Conservation (phyloP, 495 filamentous ascomycete species). For the Coniosporium apollinis region DNA sequence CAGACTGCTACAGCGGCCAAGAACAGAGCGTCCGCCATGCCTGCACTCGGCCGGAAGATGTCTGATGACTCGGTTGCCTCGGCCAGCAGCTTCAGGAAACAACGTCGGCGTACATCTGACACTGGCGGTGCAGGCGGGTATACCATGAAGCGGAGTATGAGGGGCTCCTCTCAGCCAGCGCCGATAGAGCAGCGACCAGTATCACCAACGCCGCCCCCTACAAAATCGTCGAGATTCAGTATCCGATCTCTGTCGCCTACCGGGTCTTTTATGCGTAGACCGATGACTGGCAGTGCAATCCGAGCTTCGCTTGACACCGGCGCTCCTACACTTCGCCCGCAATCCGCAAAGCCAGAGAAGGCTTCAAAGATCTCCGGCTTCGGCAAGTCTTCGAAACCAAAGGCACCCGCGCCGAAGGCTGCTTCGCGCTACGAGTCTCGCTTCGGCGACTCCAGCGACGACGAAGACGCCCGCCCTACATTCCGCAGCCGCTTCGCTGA, state of each 20-base stretch:
- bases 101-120: constrained; percentile 22
- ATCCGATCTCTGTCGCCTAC: constrained; percentile 28
- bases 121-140: constrained; percentile 20
- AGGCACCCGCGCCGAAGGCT: constrained; percentile 14
- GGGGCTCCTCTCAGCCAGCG: constrained; percentile 19
- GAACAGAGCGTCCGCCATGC: constrained; percentile 7
- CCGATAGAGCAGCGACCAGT: constrained; percentile 17
- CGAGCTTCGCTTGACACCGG: constrained; percentile 9
- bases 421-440: constrained; percentile 30
- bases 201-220: constrained; percentile 17
- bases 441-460: constrained; percentile 57
- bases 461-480: constrained; percentile 26
- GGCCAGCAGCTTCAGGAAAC: constrained; percentile 41
- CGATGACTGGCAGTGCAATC: background rate
- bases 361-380: constrained; percentile 32
- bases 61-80: constrained; percentile 40
- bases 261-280: constrained; percentile 10
- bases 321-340: constrained; percentile 10
- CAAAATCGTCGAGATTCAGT: constrained; percentile 22
- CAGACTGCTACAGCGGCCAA: constrained; percentile 4
- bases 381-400: constrained; percentile 28
- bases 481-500: constrained; percentile 66
- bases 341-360: constrained; percentile 17
- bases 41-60: constrained; percentile 16
- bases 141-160: constrained; percentile 40